Evolutionary conservation across 129 eudicot genomes (phyloP).

Genomic region (Smallanthus sonchifolius): DNA sequence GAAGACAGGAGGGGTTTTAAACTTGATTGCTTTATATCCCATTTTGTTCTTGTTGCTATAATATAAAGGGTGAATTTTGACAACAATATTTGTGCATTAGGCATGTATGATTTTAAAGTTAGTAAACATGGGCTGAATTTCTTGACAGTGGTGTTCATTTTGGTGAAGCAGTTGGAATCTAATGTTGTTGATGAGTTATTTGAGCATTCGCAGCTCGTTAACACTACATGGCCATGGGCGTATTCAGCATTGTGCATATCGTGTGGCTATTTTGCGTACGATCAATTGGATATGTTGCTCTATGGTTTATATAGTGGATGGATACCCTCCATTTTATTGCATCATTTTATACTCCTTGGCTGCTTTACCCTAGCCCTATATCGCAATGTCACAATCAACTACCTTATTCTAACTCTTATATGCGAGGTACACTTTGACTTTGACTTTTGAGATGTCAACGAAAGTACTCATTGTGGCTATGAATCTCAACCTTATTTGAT

Average conservation of each 20-base stretch:
- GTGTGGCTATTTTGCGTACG: conserved; percentile 87
- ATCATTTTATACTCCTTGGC: conserved; percentile 81
- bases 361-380: conserved; percentile 93
- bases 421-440: conserved; percentile 61
- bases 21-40: background rate
- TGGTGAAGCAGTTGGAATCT: conserved; percentile 58
- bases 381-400: conserved; percentile 90
- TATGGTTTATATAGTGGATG: conserved; percentile 68
- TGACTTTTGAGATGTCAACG: background rate
- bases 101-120: background rate
- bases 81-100: background rate
- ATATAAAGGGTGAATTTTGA: background rate
- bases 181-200: conserved; percentile 42
- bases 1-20: background rate
- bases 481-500: conserved; percentile 6
- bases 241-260: conserved; percentile 76
- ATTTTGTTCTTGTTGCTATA: background rate
- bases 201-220: conserved; percentile 83
- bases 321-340: conserved; percentile 78
- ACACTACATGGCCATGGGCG: conserved; percentile 77
- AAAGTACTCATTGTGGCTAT: background rate
- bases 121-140: conserved; percentile 19
- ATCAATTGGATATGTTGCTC: conserved; percentile 84
- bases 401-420: conserved; percentile 86
- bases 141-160: conserved; percentile 66